A percentile compares a stretch with the other conserved stretches of the same genome.
These are phyloP conservation scores for Globisporangium uncinulatum DNA, from an alignment of 352 stramenopile genomes.

Conservation along the genomic window DNA sequence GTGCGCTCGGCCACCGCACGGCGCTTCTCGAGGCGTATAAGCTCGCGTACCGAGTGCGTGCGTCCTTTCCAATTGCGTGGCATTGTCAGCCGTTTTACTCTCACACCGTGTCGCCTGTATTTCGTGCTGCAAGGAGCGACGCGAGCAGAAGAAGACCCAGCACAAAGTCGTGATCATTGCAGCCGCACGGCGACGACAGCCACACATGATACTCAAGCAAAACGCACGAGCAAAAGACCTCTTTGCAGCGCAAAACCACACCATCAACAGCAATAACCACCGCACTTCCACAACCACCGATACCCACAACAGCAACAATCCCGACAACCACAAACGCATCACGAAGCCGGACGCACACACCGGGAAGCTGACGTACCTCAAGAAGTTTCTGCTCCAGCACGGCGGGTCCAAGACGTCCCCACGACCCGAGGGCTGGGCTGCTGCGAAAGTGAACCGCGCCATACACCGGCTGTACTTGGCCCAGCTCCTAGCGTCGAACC, in stretches of 20 bases:
- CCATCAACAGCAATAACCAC: neutral
- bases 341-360: constrained; percentile 4
- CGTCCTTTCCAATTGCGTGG: too few relatives aligned
- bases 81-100: too few relatives aligned
- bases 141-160: constrained; percentile 34
- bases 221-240: constrained; percentile 4
- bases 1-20: constrained; percentile 13
- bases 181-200: constrained; percentile 31
- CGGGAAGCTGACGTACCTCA: constrained; percentile 23
- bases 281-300: constrained; percentile 1
- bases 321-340: neutral
- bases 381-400: constrained; percentile 33
- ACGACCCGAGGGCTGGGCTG: constrained; percentile 52
- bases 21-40: constrained; percentile 45
- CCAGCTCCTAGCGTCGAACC: constrained; percentile 32
- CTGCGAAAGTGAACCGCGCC: constrained; percentile 41
- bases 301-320: constrained; percentile 7
- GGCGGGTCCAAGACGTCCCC: constrained; percentile 16
- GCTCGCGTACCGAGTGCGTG: constrained; percentile 27
- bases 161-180: constrained; percentile 64
- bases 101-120: too few relatives aligned
- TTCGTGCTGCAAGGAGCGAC: constrained; percentile 21
- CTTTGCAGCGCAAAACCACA: neutral
- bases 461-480: constrained; percentile 55
- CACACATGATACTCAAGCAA: constrained; percentile 38